Conservation (phyloP, 2,329 filamentous ascomycete species). For the Epichloe hybrida region DNA sequence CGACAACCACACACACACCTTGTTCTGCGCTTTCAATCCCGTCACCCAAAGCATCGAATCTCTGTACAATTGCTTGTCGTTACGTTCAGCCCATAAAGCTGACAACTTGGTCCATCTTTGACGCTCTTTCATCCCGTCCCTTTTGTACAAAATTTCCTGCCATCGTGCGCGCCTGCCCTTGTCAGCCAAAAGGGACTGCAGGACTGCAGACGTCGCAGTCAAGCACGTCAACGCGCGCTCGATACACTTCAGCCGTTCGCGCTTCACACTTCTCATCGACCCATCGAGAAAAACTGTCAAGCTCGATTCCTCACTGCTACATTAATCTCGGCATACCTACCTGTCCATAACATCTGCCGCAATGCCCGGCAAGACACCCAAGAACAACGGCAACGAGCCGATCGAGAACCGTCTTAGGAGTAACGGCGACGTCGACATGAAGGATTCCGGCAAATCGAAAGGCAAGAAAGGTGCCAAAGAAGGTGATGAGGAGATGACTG, state of each 20-base stretch:
- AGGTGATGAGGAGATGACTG: conserved; percentile 67
- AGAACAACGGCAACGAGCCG: conserved; percentile 57
- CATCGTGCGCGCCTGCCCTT: conserved; percentile 4
- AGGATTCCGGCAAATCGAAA: conserved; percentile 53
- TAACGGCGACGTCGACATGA: conserved; percentile 55
- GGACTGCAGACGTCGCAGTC: conserved; percentile 1
- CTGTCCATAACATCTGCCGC: conserved; percentile 11
- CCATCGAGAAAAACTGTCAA: not conserved
- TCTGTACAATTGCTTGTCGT: not conserved
- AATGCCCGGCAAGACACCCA: conserved; percentile 63
- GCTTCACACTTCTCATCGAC: not conserved
- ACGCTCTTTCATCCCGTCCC: conserved; percentile 3
- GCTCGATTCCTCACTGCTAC: not conserved
- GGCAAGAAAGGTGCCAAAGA: conserved; percentile 52
- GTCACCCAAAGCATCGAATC: conserved; percentile 4
- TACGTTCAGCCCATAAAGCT: not conserved
- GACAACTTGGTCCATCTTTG: not conserved
- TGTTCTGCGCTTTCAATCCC: not conserved
- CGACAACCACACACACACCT: conserved; percentile 4
- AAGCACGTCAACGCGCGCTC: conserved; percentile 3
- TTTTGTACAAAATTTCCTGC: not conserved
- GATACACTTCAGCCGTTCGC: not conserved
- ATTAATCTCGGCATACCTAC: not conserved
- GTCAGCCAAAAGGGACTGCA: not conserved
- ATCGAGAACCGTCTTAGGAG: conserved; percentile 54